Percentiles rank a stretch among this genome's conserved stretches.
Conservation (phyloP, 495 filamentous ascomycete species). For the Extremus antarcticus region DNA sequence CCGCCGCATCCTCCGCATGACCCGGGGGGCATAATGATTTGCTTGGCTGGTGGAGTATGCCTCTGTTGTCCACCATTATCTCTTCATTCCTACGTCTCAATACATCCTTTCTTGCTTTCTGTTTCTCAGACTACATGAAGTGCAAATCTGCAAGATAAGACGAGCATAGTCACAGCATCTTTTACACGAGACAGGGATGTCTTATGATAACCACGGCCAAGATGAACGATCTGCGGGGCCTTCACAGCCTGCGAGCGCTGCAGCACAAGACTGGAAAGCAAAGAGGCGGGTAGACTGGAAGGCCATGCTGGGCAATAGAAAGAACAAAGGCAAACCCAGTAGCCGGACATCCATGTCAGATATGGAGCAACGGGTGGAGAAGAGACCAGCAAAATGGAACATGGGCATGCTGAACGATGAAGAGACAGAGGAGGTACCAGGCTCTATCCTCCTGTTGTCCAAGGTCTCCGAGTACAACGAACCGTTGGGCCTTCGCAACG, state of each 20-base stretch:
- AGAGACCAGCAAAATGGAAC: conserved; percentile 43
- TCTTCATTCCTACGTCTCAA: no score
- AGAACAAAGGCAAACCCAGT: conserved; percentile 1
- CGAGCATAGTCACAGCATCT: no score
- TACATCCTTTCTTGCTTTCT: no score
- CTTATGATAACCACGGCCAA: no score
- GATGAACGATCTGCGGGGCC: background rate
- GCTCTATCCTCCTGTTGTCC: conserved; percentile 71
- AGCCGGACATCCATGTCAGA: conserved; percentile 17
- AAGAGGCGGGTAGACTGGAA: conserved; percentile 12
- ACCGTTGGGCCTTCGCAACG: conserved; percentile 67
- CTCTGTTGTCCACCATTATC: no score
- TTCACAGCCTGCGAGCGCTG: background rate
- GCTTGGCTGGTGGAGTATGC: no score
- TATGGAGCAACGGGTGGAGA: conserved; percentile 3
- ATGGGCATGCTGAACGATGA: conserved; percentile 77
- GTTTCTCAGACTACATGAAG: no score
- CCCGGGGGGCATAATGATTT: no score
- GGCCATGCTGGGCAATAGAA: conserved; percentile 10
- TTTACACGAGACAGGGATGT: no score
- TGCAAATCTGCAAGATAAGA: no score
- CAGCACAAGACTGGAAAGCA: background rate
- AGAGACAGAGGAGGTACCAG: conserved; percentile 83
- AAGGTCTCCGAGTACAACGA: conserved; percentile 57
- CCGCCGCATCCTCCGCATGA: no score